Evolutionary conservation across 805 yeast species (phyloP), one percentile per base, ranked within the genome.

Genomic region (Tetrapisispora nanseiensis): DNA sequence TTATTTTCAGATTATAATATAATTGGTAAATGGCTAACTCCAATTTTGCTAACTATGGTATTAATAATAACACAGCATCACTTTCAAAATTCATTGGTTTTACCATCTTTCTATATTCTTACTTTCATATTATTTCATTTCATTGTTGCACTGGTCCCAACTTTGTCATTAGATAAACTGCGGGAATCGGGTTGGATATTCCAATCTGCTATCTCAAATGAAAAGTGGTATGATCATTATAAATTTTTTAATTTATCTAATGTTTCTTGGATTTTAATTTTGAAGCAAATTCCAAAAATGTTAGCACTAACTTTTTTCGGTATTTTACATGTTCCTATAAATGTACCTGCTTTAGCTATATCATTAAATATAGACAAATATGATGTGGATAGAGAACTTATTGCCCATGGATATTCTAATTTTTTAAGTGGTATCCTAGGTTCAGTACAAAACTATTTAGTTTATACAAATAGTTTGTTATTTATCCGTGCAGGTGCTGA

Each of bases 401-500:
- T 90, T 26, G 97, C 97, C 0, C 98, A 92, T 63, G 98, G 98
- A 3, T 73, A 82, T 46, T 85, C 96, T 5, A 92, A 92, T 58
- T 78, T 82, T 10, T 52, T 92, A 6, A 82, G 95, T 37, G 98
- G 97, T 1, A 47, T 78, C 18, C 54, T 74, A 34, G 98, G 98
- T 0, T 80, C 95, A 2, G 86, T 92, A 47, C 97, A 90, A 58
- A 92, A 92, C 62, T 92, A 92, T 60, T 66, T 92, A 56, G 98
- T 92, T 12, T 92, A 92, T 62, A 90, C 97, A 3, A 92, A 92
- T 65, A 82, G 95, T 28, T 84, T 92, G 18, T 65, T 92, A 40
- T 92, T 92, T 59, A 86, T 90, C 49, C 72, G 94, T 50, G 94
- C 96, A 2, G 98, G 98, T 21, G 97, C 95, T 2, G 94, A 87